Conservation (phyloP, 805 yeast genomes). For the Wickerhamomyces kurtzmanii region DNA sequence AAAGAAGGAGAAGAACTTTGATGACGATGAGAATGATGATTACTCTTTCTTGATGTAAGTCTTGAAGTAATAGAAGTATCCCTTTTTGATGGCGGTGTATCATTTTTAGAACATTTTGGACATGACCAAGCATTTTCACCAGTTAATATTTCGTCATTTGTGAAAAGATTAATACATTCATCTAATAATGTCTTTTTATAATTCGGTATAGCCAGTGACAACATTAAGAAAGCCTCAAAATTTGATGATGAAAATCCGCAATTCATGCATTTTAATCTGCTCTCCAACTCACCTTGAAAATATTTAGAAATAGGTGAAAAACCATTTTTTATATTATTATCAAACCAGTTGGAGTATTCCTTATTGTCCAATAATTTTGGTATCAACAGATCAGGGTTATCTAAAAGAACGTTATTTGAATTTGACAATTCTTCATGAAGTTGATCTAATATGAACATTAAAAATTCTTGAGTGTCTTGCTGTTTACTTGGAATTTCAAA, state of each 20-base stretch:
- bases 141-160: constrained; percentile 51
- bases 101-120: constrained; percentile 44
- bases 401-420: constrained; percentile 24
- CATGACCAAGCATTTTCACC: constrained; percentile 83
- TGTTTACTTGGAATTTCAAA: constrained; percentile 64
- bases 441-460: constrained; percentile 55
- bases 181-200: constrained; percentile 35
- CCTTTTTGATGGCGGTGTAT: background rate
- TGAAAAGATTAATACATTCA: constrained; percentile 54
- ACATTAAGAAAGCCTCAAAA: constrained; percentile 51
- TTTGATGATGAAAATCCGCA: constrained; percentile 55
- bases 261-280: constrained; percentile 48
- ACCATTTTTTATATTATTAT: constrained; percentile 44
- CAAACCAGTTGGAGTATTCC: constrained; percentile 58
- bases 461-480: constrained; percentile 74
- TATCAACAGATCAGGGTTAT: constrained; percentile 25
- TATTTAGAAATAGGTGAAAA: constrained; percentile 55
- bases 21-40: too few species aligned
- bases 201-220: constrained; percentile 54
- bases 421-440: constrained; percentile 56
- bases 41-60: background rate
- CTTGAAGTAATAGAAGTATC: background rate
- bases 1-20: too few species aligned
- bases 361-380: constrained; percentile 25
- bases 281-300: constrained; percentile 69